Base-by-base conservation (phyloP, 1,284 basidiomycete species). In the Anthracocystis setariae region DNA sequence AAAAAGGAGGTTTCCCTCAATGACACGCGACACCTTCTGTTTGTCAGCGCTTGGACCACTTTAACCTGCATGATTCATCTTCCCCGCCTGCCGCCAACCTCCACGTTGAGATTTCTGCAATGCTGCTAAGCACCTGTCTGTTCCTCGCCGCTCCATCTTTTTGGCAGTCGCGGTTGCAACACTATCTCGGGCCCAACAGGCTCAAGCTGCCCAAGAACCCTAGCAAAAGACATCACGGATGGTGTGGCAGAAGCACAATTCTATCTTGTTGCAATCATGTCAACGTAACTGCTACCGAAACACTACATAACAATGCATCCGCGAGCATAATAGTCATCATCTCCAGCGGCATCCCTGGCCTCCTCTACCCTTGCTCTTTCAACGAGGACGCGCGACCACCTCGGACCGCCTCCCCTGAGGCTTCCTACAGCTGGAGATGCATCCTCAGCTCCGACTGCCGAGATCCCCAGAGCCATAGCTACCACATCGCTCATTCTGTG, bases 221-320 rank as follows among this genome's bases (percentile, higher is more conserved):
- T n/a, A n/a, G n/a, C 29, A 29, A 29, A 29, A 12, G 29, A 29
- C 29, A n/a, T n/a, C n/a, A 29, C 7, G 12, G 29, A 29, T 29
- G 5, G 5, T 29, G 29, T 29, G 29, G 29, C 12, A 29, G 29
- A 29, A 29, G 12, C 17, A 15, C 5, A 17, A 9, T 5, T 13
- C 12, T 37, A 17, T 37, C 8, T 15, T 37, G n/a, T 37, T 37
- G 35, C 35, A 15, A 37, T 17, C 12, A n/a, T 13, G 17, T 15
- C 8, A n/a, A 37, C 35, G n/a, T n/a, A 37, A 37, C 8, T 37
- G 35, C 35, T 17, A 37, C 7, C 17, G 35, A 37, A n/a, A 37
- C 35, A 43, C 17, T 27, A 56, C 57, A 60, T 69, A 17, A 76
- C 42, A 10, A 42, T 45, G 43, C 74, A 76, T 24, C 74, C 74